Evolutionary conservation across 139 green algal genomes (phyloP), one percentile per base, ranked within the genome.

Genomic region (Volvox reticuliferus): DNA sequence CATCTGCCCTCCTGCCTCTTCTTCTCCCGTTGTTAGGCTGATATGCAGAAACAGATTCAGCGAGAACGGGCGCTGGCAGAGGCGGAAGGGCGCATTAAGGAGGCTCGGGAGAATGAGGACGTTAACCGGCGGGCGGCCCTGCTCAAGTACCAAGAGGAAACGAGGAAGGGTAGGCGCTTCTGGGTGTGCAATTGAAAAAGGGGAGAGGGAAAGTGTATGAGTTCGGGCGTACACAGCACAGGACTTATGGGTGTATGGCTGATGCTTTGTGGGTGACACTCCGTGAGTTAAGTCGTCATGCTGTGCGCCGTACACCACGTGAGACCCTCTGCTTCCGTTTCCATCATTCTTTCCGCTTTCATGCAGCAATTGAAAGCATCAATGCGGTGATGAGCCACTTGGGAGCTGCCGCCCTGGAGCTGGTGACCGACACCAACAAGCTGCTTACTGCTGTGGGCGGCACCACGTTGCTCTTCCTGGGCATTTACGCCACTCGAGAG

Each of bases 71-170:
- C 97, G 12, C 92, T 99, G 73, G 97, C 98, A 32, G 98, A 99
- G 93, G 98, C 98, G 17, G 98, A 99, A 93, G 98, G 97, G 12
- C 93, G 98, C 61, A 96, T 97, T 44, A 94, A 95, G 86, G 98
- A 99, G 94, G 93, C 95, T 26, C 93, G 98, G 1, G 94, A 97
- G 89, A 99, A 99, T 92, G 98, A 99, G 93, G 98, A 99, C 93
- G 95, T 99, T 65, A 99, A 99, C 95, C 91, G 97, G 17, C 91
- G 95, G 36, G 95, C 95, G 78, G 92, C 95, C 26, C 77, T 97
- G 90, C 94, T 95, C 44, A 95, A 94, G 88, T 95, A 95, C 91
- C 93, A 95, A 80, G 93, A 94, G 82, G 93, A 95, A 91, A 91
- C 89, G 22, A 28, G 86, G 2, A 94, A 93, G 82, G 79, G 79